Evolutionary conservation across 148 eudicot species (phyloP), one percentile per base, ranked within the genome.

Genomic region (Persicaria maculosa): DNA sequence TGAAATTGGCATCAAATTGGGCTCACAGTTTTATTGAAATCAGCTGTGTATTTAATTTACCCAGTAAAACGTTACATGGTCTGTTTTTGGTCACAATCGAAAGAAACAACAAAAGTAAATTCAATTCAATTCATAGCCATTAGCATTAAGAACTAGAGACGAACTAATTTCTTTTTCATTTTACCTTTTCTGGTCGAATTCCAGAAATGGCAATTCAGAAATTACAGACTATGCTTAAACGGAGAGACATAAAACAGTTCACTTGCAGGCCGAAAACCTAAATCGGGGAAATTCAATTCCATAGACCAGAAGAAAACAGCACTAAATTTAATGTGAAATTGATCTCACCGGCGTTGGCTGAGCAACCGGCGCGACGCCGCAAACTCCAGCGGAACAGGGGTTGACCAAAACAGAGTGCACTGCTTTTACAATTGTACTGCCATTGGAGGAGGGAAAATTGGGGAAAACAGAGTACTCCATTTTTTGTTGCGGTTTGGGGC

Each of bases 351-450:
- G 17, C 0, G 43, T 15, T 1, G 55, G 64, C 69, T 31, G 54
- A 77, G 67, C 54, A 48, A 43, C 46, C 22, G 58, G 77, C 22
- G 59, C 50, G 68, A 45, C 17, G 54, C 36, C 22, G 19, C 61
- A 10, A 5, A 22, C 50, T 68, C 20, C 43, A 55, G 57, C 20
- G 75, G 7, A 72, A 44, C 31, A 57, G 12, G 10, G 36, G 73
- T 20, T 44, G 72, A 4, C n/a, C 10, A 22, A 25, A 72, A 65
- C 46, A 47, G 47, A 50, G 43, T 44, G 50, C 73, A 17, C 50
- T 44, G 15, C 9, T 69, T 69, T 69, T n/a, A 71, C 53, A 46
- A 10, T 15, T 19, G 54, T 6, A 3, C 53, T 47, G 61, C 0
- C 9, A 58, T 74, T 12, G 20, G 64, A 70, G 50, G 46, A 48